Base-by-base conservation (phyloP, 768 basidiomycete genomes). In the Ephemerocybe angulata region DNA sequence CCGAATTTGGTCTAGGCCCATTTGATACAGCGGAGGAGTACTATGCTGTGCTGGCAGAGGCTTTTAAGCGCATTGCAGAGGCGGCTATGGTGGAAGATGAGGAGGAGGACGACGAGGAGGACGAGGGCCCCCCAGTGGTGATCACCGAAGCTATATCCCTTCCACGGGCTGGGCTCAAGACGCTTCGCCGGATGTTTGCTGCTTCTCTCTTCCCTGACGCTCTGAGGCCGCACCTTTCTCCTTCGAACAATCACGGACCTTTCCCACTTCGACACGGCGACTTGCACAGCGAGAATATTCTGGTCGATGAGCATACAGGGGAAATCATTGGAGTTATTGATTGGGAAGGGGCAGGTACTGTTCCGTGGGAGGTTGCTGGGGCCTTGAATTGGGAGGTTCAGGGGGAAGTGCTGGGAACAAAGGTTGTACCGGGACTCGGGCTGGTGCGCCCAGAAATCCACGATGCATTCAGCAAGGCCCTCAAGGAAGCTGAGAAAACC, bases 231-330 rank as follows among this genome's bases (percentile, higher is more conserved):
- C 68, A 74, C 3, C 65, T 76, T 4, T 72, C 73, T 53, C 67
- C 69, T 50, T 64, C 68, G 3, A 73, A 74, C 56, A 72, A 72
- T 43, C 62, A 57, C 2, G 74, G 74, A 0, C 74, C 74, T 1
- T 76, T 76, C 60, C 74, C 74, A 3, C 69, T 74, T 67, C 70
- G 73, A 6, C 74, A 75, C 49, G 74, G 74, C 13, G 74, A 75
- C 55, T 60, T 75, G 7, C 74, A 75, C 59, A 72, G 71, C 60
- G 72, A 75, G 48, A 75, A 75, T 53, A 70, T 75, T 22, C 65
- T 75, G 24, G 74, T 75, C 2, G 74, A 75, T 56, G 50, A 61
- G 43, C 58, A 64, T 29, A 69, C 67, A 1, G 74, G 74, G 8
- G 72, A 75, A 58, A 74, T 75, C 46, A 66, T 73, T 10, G 74